phyloP scores from a whole-genome alignment of 2,329 filamentous ascomycete genomes.

The Gaeumannomyces sp. region DNA sequence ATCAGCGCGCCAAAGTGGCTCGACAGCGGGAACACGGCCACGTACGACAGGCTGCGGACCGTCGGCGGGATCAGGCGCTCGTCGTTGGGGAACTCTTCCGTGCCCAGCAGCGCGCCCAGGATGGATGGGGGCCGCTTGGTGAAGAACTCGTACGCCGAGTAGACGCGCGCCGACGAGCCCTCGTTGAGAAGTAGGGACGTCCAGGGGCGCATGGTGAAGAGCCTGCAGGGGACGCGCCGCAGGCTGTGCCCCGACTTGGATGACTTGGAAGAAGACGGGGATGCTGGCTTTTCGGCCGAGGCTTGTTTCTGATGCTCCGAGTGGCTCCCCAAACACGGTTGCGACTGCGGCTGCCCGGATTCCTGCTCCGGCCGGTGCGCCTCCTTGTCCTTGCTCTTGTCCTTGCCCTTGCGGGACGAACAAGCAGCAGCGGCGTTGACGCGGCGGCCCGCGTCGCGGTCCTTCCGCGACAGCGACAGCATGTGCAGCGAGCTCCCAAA shows the following conservation, averaged over 20 bases:
- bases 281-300: not conserved
- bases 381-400: not conserved
- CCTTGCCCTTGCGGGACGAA: not conserved
- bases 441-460: too few relatives aligned
- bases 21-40: slow-evolving; percentile 61
- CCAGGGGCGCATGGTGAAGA: slow-evolving; percentile 61
- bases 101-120: slow-evolving; percentile 44
- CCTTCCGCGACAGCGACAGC: slow-evolving; percentile 36
- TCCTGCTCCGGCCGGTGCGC: not conserved
- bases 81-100: slow-evolving; percentile 31
- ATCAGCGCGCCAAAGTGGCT: slow-evolving; percentile 51
- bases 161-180: slow-evolving; percentile 65
- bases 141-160: slow-evolving; percentile 67
- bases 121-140: slow-evolving; percentile 57
- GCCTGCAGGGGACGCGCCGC: slow-evolving; percentile 23
- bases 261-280: not conserved
- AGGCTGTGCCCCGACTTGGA: not conserved
- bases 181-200: slow-evolving; percentile 63
- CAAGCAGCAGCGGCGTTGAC: too few relatives aligned
- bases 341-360: not conserved
- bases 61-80: slow-evolving; percentile 31
- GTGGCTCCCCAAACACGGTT: too few relatives aligned
- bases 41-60: slow-evolving; percentile 49
- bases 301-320: too few relatives aligned
- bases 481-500: slow-evolving; percentile 60